Evolutionary conservation across 2,329 filamentous ascomycete genomes (phyloP).

Genomic region (Cladosporium halotolerans): DNA sequence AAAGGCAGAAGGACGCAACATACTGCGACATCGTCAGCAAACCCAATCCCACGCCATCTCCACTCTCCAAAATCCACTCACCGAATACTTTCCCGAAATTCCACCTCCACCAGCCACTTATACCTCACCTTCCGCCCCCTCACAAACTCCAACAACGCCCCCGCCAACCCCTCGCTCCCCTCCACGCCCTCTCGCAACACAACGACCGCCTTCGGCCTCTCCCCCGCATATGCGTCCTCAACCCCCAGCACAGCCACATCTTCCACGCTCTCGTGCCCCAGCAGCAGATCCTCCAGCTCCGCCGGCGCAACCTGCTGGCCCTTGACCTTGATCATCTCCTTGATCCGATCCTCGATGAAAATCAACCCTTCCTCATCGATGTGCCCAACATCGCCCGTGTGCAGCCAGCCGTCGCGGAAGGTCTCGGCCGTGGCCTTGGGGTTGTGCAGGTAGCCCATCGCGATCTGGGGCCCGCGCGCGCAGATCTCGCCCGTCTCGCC

Average conservation of each 20-base stretch:
- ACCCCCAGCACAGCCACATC: constrained; percentile 53
- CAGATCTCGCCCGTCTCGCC: constrained; percentile 46
- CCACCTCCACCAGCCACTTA: constrained; percentile 61
- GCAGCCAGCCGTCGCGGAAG: constrained; percentile 46
- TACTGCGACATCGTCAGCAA: not conserved
- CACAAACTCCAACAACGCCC: constrained; percentile 54
- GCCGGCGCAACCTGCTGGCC: constrained; percentile 56
- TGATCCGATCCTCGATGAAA: constrained; percentile 56
- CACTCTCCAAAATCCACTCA: not conserved
- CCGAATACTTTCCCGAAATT: constrained; percentile 40
- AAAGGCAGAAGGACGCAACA: not conserved
- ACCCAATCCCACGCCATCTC: not conserved
- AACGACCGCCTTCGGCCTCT: constrained; percentile 53
- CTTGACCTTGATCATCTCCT: constrained; percentile 62
- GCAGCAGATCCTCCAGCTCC: constrained; percentile 55
- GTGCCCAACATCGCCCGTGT: constrained; percentile 53
- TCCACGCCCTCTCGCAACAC: constrained; percentile 32
- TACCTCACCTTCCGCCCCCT: constrained; percentile 62
- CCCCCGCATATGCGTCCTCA: constrained; percentile 49
- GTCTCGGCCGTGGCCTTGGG: constrained; percentile 33
- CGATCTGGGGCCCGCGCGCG: constrained; percentile 32
- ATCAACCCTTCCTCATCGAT: constrained; percentile 53
- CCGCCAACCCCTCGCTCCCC: constrained; percentile 28
- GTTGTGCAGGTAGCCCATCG: constrained; percentile 33
- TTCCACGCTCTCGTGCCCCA: constrained; percentile 51